Conservation (phyloP, 2,329 filamentous ascomycete species). For the Claviceps quebecensis region DNA sequence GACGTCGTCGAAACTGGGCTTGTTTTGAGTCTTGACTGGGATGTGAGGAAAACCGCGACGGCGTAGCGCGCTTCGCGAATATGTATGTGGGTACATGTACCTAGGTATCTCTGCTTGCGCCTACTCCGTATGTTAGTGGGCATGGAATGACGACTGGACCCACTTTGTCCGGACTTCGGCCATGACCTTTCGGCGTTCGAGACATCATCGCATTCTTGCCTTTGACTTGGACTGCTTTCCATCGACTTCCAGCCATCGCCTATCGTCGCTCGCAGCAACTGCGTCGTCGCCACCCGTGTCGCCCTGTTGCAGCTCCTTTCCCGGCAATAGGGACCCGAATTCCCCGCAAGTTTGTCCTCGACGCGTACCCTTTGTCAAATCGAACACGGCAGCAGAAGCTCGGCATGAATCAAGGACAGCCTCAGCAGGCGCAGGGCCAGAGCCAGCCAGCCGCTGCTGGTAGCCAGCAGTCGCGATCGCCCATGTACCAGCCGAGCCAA, state of each 20-base stretch:
- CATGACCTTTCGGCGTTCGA: background rate
- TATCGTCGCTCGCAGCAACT: background rate
- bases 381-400: background rate
- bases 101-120: no score
- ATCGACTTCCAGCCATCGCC: background rate
- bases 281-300: background rate
- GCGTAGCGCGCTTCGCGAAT: no score
- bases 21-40: no score
- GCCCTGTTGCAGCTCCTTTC: background rate
- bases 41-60: no score
- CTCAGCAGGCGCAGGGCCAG: conserved; percentile 10
- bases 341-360: background rate
- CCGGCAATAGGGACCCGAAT: no score
- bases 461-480: conserved; percentile 15
- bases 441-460: conserved; percentile 12
- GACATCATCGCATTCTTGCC: background rate
- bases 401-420: conserved; percentile 15
- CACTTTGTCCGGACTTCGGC: background rate
- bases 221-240: background rate
- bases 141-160: background rate
- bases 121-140: background rate
- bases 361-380: background rate
- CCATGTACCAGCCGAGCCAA: conserved; percentile 36
- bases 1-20: no score
- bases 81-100: no score